phyloP scores from a whole-genome alignment of 148 eudicot genomes.

The Rhododendron mucronatum region DNA sequence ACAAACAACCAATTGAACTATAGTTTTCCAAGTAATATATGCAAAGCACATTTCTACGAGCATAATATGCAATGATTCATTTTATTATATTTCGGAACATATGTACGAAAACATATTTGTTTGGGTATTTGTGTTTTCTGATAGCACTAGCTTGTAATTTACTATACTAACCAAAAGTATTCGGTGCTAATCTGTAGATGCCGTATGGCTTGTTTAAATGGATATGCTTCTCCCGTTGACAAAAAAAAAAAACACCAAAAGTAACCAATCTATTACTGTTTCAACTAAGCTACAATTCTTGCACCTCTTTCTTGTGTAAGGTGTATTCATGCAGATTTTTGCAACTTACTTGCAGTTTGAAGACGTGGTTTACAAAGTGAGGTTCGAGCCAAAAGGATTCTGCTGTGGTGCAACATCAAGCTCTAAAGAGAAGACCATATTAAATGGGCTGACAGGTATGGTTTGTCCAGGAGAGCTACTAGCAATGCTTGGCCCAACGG shows the following conservation, averaged over 20 bases:
- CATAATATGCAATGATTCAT: not conserved
- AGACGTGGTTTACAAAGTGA: slow-evolving; percentile 85
- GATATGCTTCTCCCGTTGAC: no score
- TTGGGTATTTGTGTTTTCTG: not conserved
- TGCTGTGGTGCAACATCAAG: slow-evolving; percentile 43
- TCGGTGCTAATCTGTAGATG: no score
- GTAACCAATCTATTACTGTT: not conserved
- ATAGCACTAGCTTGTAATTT: not conserved
- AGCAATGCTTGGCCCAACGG: slow-evolving; percentile 97
- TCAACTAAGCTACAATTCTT: not conserved
- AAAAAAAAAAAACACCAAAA: not conserved
- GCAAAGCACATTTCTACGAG: not conserved
- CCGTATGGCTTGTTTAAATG: no score
- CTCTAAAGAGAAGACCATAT: slow-evolving; percentile 63
- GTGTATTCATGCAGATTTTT: slow-evolving; percentile 1
- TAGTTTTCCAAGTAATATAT: not conserved
- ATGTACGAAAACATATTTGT: not conserved
- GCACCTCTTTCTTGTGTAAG: not conserved
- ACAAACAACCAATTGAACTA: not conserved
- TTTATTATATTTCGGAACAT: not conserved
- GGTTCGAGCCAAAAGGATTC: slow-evolving; percentile 30
- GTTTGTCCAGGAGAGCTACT: slow-evolving; percentile 86
- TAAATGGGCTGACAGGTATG: slow-evolving; percentile 76
- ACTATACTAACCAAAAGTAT: not conserved
- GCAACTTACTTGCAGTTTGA: slow-evolving; percentile 52